Conservation (phyloP, 768 basidiomycete species). For the Terana coerulea region DNA sequence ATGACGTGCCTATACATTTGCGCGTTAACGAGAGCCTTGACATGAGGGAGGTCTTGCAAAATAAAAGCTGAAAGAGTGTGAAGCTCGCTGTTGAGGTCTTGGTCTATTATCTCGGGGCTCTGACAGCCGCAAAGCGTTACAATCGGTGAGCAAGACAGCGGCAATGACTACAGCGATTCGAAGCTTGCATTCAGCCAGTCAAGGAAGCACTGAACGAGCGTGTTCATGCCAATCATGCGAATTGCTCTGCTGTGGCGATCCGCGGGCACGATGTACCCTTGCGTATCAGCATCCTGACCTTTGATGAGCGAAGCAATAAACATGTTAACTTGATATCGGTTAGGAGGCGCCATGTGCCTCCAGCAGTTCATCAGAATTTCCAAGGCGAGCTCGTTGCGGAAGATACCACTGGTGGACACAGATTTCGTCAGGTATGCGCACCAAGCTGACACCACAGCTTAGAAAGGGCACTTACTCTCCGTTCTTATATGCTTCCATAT, state of each 20-base stretch:
- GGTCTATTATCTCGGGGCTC: not conserved
- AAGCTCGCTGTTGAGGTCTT: not conserved
- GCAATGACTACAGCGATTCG: not conserved
- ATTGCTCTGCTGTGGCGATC: not conserved
- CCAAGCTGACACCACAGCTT: too few species aligned
- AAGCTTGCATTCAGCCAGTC: not conserved
- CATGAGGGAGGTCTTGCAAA: not conserved
- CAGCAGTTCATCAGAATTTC: not conserved
- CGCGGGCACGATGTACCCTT: not conserved
- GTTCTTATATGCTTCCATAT: not conserved
- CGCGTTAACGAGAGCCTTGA: not conserved
- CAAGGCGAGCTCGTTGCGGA: not conserved
- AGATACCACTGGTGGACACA: not conserved
- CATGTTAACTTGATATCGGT: not conserved
- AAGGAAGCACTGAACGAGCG: not conserved
- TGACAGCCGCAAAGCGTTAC: not conserved
- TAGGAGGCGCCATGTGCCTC: conserved; percentile 1
- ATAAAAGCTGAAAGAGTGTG: not conserved
- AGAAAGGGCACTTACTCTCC: not conserved
- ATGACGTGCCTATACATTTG: not conserved
- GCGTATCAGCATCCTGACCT: not conserved
- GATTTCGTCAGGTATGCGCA: not conserved
- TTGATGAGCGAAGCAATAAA: not conserved
- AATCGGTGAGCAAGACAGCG: not conserved
- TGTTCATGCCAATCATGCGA: not conserved